Percentiles rank a stretch among this genome's conserved stretches.
Evolutionary conservation across 2,329 filamentous ascomycete genomes (phyloP).

Genomic region (Hypoxylon sp.): DNA sequence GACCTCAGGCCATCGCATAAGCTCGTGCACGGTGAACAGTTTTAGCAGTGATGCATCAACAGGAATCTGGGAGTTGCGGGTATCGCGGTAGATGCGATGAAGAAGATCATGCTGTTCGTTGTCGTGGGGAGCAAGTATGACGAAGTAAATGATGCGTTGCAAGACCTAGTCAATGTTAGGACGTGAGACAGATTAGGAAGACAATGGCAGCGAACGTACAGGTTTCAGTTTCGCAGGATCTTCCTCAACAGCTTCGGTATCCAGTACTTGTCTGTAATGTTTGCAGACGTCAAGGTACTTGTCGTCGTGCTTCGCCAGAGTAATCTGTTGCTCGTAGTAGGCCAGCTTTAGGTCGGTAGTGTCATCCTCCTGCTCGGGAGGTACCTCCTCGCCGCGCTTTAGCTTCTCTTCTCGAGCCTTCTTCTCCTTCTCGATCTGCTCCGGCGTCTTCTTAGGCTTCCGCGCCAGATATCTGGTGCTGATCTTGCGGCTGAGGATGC

Average conservation of each 20-base stretch:
- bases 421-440: slow-evolving; percentile 90
- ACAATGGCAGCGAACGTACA: slow-evolving; percentile 62
- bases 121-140: slow-evolving; percentile 95
- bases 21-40: slow-evolving; percentile 93
- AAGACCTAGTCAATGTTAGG: slow-evolving; percentile 72
- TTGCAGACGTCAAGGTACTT: slow-evolving; percentile 99
- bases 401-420: slow-evolving; percentile 91
- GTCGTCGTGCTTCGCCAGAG: slow-evolving; percentile 93
- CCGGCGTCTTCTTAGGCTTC: slow-evolving; percentile 90
- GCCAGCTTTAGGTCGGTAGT: slow-evolving; percentile 95
- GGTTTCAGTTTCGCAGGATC: slow-evolving; percentile 88
- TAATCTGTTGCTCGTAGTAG: slow-evolving; percentile 98
- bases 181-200: neutral
- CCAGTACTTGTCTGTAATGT: slow-evolving; percentile 95
- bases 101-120: slow-evolving; percentile 98
- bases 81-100: slow-evolving; percentile 89
- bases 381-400: slow-evolving; percentile 83
- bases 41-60: slow-evolving; percentile 89
- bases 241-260: slow-evolving; percentile 95
- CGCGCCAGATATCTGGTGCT: slow-evolving; percentile 92
- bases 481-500: slow-evolving; percentile 95
- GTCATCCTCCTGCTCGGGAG: slow-evolving; percentile 85
- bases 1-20: slow-evolving; percentile 98
- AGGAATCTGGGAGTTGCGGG: slow-evolving; percentile 82
- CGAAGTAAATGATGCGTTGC: slow-evolving; percentile 96